These are phyloP conservation scores for Wallemia hederae DNA, from an alignment of 1,284 basidiomycete genomes.

Conservation along the genomic window DNA sequence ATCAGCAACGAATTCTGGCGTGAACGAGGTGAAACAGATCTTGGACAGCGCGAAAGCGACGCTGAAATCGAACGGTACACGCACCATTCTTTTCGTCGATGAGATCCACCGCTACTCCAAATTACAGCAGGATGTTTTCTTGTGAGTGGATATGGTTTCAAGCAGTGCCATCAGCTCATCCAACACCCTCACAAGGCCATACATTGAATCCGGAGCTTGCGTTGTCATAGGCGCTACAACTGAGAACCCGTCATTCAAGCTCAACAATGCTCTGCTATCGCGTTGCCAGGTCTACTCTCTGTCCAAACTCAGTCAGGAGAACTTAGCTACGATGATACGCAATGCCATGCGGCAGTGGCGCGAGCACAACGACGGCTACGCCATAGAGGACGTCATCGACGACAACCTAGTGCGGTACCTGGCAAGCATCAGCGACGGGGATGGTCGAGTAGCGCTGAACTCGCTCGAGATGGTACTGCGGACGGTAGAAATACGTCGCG, in stretches of 20 bases:
- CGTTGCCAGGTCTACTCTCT: constrained; percentile 16
- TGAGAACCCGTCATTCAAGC: constrained; percentile 68
- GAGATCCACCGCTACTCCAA: constrained; percentile 73
- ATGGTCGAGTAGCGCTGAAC: constrained; percentile 37
- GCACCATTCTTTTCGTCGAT: constrained; percentile 48
- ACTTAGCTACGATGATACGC: constrained; percentile 8
- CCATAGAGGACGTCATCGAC: constrained; percentile 13
- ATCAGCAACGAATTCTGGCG: constrained; percentile 28
- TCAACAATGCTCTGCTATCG: constrained; percentile 17
- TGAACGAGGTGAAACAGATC: constrained; percentile 35
- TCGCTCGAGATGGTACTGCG: constrained; percentile 30
- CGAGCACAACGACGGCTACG: constrained; percentile 1
- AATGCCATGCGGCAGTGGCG: constrained; percentile 6
- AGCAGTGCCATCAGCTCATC: neutral
- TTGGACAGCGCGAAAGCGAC: constrained; percentile 51
- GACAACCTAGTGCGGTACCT: constrained; percentile 24
- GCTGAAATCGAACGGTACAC: constrained; percentile 35
- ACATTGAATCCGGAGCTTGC: constrained; percentile 44
- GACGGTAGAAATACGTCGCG: constrained; percentile 10
- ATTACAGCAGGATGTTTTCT: constrained; percentile 33
- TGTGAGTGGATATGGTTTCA: neutral
- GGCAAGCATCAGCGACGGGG: constrained; percentile 29
- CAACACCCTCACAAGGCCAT: constrained; percentile 10
- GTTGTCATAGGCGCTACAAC: constrained; percentile 69
- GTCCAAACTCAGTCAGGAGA: constrained; percentile 7